Conservation (phyloP, 108 stramenopile species). For the Pseudonitzschia multiseries region DNA sequence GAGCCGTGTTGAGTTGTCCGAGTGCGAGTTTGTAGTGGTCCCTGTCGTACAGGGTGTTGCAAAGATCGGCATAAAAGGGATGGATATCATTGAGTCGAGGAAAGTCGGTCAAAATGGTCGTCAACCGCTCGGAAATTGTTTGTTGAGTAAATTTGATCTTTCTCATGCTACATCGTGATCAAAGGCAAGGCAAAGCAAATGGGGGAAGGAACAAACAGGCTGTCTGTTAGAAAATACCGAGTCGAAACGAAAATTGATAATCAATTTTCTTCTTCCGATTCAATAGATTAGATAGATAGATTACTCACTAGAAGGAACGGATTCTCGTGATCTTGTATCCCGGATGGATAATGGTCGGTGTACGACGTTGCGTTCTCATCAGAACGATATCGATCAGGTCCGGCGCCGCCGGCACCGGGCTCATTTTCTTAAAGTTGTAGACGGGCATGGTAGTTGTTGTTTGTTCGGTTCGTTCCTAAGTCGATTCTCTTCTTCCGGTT, state of each 20-base stretch:
- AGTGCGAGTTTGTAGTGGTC: slow-evolving; percentile 99
- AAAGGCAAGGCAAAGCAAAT: background rate
- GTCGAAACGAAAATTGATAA: no score
- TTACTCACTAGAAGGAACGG: slow-evolving; percentile 93
- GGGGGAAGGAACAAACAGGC: no score
- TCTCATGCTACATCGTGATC: slow-evolving; percentile 75
- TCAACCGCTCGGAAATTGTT: slow-evolving; percentile 92
- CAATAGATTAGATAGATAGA: background rate
- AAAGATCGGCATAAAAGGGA: slow-evolving; percentile 99
- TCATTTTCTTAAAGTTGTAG: slow-evolving; percentile 99
- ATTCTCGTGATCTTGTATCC: slow-evolving; percentile 97
- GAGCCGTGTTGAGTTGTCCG: slow-evolving; percentile 97
- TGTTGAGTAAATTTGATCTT: slow-evolving; percentile 99
- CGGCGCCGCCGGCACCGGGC: slow-evolving; percentile 91
- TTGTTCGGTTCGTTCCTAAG: background rate
- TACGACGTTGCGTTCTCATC: slow-evolving; percentile 94
- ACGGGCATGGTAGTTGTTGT: slow-evolving; percentile 73
- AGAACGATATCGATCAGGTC: slow-evolving; percentile 98
- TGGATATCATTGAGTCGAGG: slow-evolving; percentile 99
- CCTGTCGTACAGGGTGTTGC: slow-evolving; percentile 97
- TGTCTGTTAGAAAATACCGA: no score
- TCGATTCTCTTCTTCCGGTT: background rate
- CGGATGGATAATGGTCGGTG: slow-evolving; percentile 98
- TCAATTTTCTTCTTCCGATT: background rate
- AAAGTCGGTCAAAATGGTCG: slow-evolving; percentile 91